Percentiles rank a stretch among this genome's conserved stretches.
Evolutionary conservation across 495 filamentous ascomycete genomes (phyloP).

Genomic region (Hyaloscypha finlandica): DNA sequence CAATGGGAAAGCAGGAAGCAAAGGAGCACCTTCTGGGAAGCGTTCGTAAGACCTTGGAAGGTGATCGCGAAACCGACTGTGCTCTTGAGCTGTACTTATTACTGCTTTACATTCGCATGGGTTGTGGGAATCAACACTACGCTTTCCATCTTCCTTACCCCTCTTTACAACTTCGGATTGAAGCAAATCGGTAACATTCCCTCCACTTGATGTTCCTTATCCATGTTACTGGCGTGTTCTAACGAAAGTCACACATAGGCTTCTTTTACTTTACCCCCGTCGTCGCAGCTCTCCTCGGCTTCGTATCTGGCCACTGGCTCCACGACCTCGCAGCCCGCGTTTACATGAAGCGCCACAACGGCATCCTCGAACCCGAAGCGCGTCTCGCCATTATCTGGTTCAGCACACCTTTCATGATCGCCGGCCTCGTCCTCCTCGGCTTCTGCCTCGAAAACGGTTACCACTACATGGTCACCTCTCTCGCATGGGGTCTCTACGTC

Average conservation of each 20-base stretch:
- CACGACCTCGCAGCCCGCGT: constrained; percentile 36
- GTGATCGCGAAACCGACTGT: constrained; percentile 39
- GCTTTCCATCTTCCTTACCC: constrained; percentile 39
- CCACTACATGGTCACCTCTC: constrained; percentile 37
- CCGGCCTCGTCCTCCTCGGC: constrained; percentile 35
- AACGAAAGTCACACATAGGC: constrained; percentile 8
- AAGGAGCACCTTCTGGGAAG: constrained; percentile 21
- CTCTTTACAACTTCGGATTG: constrained; percentile 35
- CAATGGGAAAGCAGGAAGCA: constrained; percentile 24
- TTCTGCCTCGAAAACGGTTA: constrained; percentile 31
- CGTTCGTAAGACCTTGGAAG: constrained; percentile 23
- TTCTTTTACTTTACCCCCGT: constrained; percentile 41
- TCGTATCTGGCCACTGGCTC: constrained; percentile 41
- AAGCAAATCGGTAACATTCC: constrained; percentile 27
- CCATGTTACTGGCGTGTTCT: neutral
- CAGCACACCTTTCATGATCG: constrained; percentile 31
- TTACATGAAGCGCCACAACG: constrained; percentile 26
- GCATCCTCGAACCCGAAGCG: constrained; percentile 37
- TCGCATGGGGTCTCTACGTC: constrained; percentile 34
- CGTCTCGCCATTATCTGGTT: constrained; percentile 36
- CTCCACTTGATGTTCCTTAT: neutral
- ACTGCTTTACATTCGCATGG: constrained; percentile 43
- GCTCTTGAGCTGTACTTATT: constrained; percentile 40
- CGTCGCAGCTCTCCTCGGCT: constrained; percentile 36
- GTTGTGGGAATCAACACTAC: constrained; percentile 48